A percentile compares a stretch with the other conserved stretches of the same genome.
These are phyloP conservation scores for Straminergon stramineum DNA, from an alignment of 225 moss, liverwort and hornwort genomes.

Conservation along the genomic window DNA sequence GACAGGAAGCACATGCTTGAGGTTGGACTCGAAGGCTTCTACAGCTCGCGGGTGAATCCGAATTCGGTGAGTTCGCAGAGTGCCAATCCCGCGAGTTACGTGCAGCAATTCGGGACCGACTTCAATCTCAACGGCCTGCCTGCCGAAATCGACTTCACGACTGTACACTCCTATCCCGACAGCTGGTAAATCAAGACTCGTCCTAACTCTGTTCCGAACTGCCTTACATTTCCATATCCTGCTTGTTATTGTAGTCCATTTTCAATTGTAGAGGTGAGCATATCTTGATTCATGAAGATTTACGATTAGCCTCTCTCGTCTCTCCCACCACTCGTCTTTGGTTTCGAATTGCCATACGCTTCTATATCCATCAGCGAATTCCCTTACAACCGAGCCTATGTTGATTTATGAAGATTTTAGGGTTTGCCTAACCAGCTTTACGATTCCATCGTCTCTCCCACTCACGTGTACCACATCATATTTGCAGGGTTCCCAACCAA, in stretches of 20 bases:
- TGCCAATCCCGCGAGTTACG: conserved; percentile 34
- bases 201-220: not conserved
- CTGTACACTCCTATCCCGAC: conserved; percentile 69
- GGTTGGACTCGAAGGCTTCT: conserved; percentile 68
- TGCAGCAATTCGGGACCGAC: conserved; percentile 40
- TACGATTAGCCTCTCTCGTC: not conserved
- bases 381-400: not conserved
- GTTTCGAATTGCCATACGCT: not conserved
- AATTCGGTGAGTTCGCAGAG: conserved; percentile 1
- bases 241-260: not conserved
- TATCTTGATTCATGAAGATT: too few species aligned
- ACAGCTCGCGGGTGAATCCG: conserved; percentile 19
- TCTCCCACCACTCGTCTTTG: not conserved
- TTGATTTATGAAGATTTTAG: not conserved
- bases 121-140: conserved; percentile 25
- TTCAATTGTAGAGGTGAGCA: too few species aligned
- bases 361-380: not conserved
- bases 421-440: not conserved
- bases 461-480: not conserved
- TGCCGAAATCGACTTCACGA: conserved; percentile 37
- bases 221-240: not conserved
- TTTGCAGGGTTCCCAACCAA: conserved; percentile 26
- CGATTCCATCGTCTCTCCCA: not conserved
- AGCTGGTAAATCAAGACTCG: conserved; percentile 21
- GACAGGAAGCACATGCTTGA: conserved; percentile 45